These are phyloP conservation scores for Dicorynia guianensis DNA, from an alignment of 306 rosid species.

Conservation along the genomic window DNA sequence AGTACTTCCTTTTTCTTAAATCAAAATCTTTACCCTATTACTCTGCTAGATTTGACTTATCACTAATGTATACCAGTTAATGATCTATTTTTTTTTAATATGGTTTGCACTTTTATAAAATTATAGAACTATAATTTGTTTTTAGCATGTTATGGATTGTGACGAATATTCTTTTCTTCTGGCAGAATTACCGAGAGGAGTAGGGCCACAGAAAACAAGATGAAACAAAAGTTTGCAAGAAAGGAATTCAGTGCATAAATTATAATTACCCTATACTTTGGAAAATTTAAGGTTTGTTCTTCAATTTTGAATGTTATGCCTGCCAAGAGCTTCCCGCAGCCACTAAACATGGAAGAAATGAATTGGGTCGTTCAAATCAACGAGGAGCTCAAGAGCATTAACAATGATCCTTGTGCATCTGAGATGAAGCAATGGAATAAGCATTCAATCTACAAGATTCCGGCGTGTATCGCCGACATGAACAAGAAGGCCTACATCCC, in stretches of 20 bases:
- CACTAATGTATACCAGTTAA: too few relatives aligned
- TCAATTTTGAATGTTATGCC: too few relatives aligned
- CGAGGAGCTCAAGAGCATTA: conserved; percentile 24
- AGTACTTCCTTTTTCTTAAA: too few relatives aligned
- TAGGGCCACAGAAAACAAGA: background rate
- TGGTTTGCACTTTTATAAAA: too few relatives aligned
- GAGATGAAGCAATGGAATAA: conserved; percentile 50
- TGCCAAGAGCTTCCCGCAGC: too few relatives aligned
- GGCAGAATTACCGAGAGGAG: background rate
- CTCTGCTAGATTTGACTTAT: too few relatives aligned
- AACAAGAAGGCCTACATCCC: conserved; percentile 53
- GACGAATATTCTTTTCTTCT: conserved; percentile 42
- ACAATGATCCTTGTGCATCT: conserved; percentile 19
- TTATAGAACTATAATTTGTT: too few relatives aligned
- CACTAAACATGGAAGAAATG: conserved; percentile 26
- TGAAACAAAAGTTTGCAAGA: conserved; percentile 25
- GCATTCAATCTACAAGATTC: conserved; percentile 58
- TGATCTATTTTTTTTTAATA: too few relatives aligned
- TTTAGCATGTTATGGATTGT: background rate
- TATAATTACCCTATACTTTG: too few relatives aligned
- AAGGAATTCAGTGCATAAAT: conserved; percentile 22
- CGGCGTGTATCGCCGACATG: conserved; percentile 28
- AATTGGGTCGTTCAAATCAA: conserved; percentile 47
- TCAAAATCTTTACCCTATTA: too few relatives aligned
- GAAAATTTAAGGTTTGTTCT: too few relatives aligned